Percentiles rank a stretch among this genome's conserved stretches.
These are phyloP conservation scores for Candolleomyces efflorescens DNA, from an alignment of 768 basidiomycete genomes.

Conservation along the genomic window DNA sequence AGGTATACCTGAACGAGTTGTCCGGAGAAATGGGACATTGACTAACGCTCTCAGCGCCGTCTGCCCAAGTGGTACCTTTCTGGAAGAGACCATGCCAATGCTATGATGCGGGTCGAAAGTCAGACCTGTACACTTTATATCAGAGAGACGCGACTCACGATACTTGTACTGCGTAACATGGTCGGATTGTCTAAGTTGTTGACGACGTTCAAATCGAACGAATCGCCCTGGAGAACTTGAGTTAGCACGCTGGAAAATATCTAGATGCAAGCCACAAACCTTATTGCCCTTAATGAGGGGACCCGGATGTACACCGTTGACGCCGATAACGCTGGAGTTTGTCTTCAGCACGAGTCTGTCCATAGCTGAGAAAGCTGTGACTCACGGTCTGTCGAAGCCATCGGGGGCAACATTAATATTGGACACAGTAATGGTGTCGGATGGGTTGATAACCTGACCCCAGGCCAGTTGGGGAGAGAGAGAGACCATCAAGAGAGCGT, in stretches of 20 bases:
- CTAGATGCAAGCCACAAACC: constrained; percentile 10
- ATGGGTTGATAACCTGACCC: constrained; percentile 1
- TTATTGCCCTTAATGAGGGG: constrained; percentile 27
- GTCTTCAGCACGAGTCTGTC: not conserved
- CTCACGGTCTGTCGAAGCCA: constrained; percentile 27
- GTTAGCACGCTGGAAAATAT: too few relatives aligned
- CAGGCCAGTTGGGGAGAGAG: not conserved
- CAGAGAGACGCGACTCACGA: constrained; percentile 29
- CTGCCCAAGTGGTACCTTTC: constrained; percentile 31
- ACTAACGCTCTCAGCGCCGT: constrained; percentile 35
- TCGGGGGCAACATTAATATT: constrained; percentile 42
- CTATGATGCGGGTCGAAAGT: constrained; percentile 20
- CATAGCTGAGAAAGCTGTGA: not conserved
- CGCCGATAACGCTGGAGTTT: not conserved
- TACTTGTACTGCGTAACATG: constrained; percentile 47
- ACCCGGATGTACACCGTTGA: constrained; percentile 16
- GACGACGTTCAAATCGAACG: constrained; percentile 43
- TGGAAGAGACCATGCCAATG: constrained; percentile 44
- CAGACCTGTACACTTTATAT: not conserved
- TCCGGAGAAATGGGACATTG: constrained; percentile 40
- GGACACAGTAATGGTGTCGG: constrained; percentile 23
- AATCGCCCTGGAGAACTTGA: not conserved
- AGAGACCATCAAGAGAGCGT: not conserved
- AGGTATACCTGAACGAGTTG: constrained; percentile 37
- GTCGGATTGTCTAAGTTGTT: constrained; percentile 42